A percentile compares a stretch with the other conserved stretches of the same genome.
phyloP scores from a whole-genome alignment of 2,329 filamentous ascomycete genomes.

The Sordariomycetes sp. region DNA sequence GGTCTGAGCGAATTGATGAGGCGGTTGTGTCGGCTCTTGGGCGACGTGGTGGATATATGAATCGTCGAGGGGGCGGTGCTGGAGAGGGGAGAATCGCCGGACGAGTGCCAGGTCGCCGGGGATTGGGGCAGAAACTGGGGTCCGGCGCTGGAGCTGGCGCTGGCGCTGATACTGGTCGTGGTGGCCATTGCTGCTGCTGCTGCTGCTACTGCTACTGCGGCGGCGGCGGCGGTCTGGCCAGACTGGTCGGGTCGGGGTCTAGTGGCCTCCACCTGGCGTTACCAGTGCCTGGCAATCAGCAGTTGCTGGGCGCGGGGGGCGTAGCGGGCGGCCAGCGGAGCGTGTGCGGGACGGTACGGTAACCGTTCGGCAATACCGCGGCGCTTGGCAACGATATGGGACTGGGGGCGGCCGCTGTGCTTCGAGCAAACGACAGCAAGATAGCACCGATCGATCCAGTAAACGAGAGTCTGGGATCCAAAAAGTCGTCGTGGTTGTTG shows the following conservation, averaged over 20 bases:
- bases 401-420: background rate
- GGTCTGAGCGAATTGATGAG: conserved; percentile 6
- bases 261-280: background rate
- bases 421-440: background rate
- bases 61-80: conserved; percentile 5
- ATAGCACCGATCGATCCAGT: background rate
- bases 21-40: background rate
- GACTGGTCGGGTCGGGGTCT: background rate
- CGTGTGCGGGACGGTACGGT: background rate
- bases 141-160: background rate
- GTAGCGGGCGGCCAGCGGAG: background rate
- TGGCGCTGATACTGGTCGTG: background rate
- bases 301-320: background rate
- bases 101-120: background rate
- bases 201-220: background rate
- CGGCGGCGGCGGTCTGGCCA: background rate
- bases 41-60: conserved; percentile 7
- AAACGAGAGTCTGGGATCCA: background rate
- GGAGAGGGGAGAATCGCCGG: conserved; percentile 4
- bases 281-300: background rate
- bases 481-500: background rate
- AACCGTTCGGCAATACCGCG: background rate
- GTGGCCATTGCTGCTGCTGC: too few relatives aligned
- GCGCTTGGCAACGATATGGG: background rate
- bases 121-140: conserved; percentile 3